Percentiles rank a stretch among this genome's conserved stretches.
Evolutionary conservation across 371 early-diverging fungal species (phyloP).

Genomic region (Nematocida sp.): DNA sequence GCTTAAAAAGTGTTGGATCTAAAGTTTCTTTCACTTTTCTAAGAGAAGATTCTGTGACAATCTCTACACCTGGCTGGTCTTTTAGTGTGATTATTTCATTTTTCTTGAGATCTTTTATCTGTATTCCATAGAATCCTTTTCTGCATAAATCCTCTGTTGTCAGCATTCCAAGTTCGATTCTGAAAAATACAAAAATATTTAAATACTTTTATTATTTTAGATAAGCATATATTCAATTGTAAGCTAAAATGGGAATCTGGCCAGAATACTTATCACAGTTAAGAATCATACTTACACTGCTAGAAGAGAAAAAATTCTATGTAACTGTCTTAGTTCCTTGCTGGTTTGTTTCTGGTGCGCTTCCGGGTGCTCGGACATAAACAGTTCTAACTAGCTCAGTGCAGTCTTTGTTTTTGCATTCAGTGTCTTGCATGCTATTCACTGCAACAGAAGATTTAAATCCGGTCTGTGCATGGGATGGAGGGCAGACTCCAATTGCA

Average conservation of each 20-base stretch:
- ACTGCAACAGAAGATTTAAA: not conserved
- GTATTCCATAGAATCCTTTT: slow-evolving; percentile 54
- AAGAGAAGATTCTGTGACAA: slow-evolving; percentile 44
- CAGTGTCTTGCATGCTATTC: not conserved
- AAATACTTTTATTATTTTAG: slow-evolving; percentile 22
- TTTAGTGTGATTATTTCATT: slow-evolving; percentile 2
- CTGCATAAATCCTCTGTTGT: slow-evolving; percentile 35
- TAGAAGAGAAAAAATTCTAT: too few species aligned
- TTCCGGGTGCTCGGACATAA: slow-evolving; percentile 24
- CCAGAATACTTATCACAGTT: not conserved
- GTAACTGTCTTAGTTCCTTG: too few species aligned
- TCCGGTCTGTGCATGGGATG: not conserved
- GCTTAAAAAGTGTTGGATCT: slow-evolving; percentile 4
- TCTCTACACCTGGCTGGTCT: not conserved
- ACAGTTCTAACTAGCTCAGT: slow-evolving; percentile 40
- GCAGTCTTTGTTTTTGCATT: slow-evolving; percentile 26
- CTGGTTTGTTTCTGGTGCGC: not conserved
- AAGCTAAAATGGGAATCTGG: not conserved
- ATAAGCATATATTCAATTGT: not conserved
- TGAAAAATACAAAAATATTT: slow-evolving; percentile 25
- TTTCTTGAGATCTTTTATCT: slow-evolving; percentile 21
- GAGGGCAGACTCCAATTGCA: not conserved
- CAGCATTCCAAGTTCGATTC: slow-evolving; percentile 47
- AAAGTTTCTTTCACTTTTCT: slow-evolving; percentile 4
- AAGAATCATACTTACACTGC: not conserved